A percentile compares a stretch with the other conserved stretches of the same genome.
Conservation (phyloP, 1,284 basidiomycete genomes). For the Irpex sp. region DNA sequence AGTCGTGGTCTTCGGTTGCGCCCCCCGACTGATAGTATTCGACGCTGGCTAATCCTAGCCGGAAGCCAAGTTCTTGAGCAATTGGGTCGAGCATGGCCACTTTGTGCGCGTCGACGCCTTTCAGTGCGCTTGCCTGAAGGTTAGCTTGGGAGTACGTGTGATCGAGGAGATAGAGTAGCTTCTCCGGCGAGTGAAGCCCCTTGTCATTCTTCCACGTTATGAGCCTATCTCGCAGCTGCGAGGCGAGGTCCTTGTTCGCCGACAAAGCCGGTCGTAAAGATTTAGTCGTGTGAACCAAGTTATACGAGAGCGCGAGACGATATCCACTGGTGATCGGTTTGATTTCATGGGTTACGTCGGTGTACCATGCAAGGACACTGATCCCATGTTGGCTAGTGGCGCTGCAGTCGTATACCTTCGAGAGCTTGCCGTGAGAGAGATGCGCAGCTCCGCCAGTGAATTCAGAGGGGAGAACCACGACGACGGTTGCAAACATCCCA, state of each 20-base stretch:
- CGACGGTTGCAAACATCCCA: conserved; percentile 40
- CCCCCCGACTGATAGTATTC: conserved; percentile 28
- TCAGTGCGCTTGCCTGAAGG: conserved; percentile 17
- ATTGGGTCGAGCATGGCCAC: conserved; percentile 14
- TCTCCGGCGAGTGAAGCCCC: conserved; percentile 5
- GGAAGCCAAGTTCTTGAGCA: conserved; percentile 16
- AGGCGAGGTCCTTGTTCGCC: background rate
- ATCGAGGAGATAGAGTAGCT: conserved; percentile 19
- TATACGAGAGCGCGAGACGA: conserved; percentile 40
- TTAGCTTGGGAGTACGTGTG: conserved; percentile 21
- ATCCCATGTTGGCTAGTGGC: conserved; percentile 24
- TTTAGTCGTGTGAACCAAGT: conserved; percentile 25
- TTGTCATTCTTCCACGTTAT: conserved; percentile 15
- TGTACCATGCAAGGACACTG: conserved; percentile 41
- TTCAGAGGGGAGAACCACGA: conserved; percentile 37
- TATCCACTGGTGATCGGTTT: conserved; percentile 39
- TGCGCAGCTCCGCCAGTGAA: conserved; percentile 38
- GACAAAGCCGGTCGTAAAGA: conserved; percentile 14
- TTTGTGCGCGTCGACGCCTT: conserved; percentile 19
- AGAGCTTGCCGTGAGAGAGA: conserved; percentile 29
- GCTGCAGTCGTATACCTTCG: conserved; percentile 29
- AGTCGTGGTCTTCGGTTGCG: conserved; percentile 24
- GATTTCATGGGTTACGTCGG: conserved; percentile 40
- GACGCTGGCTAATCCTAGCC: conserved; percentile 32
- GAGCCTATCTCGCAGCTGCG: conserved; percentile 12